Evolutionary conservation across 345 rosid genomes (phyloP), one percentile per base, ranked within the genome.

Genomic region (Salix caprea): DNA sequence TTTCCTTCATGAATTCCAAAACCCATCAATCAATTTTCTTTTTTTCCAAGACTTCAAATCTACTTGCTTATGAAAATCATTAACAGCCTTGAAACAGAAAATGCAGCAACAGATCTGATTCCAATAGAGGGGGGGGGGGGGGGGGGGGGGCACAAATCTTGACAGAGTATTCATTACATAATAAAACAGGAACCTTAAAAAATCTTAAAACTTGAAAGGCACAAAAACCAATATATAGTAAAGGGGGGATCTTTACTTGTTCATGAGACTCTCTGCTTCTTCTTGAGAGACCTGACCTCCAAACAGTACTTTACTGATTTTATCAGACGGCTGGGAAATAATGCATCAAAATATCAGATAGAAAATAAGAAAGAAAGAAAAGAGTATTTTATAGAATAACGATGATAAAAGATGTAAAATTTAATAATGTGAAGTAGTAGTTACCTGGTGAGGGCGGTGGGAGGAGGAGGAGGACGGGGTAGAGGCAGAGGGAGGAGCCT

Each of bases 251-350:
- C 80, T 83, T 56, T n/a, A 96, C 99, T 97, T 88, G 81, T 80
- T 85, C 85, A 91, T 92, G 70, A 96, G 85, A 84, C 91, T 90
- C 86, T 92, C 96, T 40, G 73, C 80, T 84, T 93, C 98, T 86
- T 93, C 98, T 65, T 92, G 98, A 3, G 99, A 92, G 68, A 96
- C 97, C 80, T 96, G 97, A 66, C 99, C 99, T 3, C 99, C 99
- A 77, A 96, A 96, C 76, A 96, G 98, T 78, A 92, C 98, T 83
- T 89, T 93, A 52, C 95, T 88, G 81, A 96, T 89, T 81, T 96
- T 97, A 87, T 94, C 97, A 26, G 99, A 96, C 66, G 98, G 97
- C 99, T 96, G 30, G 24, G 60, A 74, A 77, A 67, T 7, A 50
- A 83, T 58, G 62, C 26, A 28, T 68, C 26, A 19, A 30, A 21